Evolutionary conservation across 1,139 yeast species (phyloP), one percentile per base, ranked within the genome.

Genomic region (Suhomyces choctaworum): DNA sequence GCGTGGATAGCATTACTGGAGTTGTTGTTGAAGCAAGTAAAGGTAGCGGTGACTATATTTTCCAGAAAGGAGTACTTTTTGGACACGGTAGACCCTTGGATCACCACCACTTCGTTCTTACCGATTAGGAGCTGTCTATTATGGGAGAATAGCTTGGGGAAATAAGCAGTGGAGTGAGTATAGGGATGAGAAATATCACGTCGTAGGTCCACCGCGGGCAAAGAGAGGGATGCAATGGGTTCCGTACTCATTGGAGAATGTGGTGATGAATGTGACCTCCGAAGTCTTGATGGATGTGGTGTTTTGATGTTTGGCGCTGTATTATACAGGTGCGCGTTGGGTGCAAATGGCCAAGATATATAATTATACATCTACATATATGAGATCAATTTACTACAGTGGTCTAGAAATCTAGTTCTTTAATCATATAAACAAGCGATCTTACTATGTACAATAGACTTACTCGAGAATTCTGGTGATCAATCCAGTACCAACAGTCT

Each of bases 401-500:
- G n/a, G n/a, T n/a, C n/a, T n/a, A n/a, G n/a, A 10, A 9, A 21
- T 21, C 5, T 11, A 9, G 14, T 11, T 15, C 27, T 25, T 20
- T 19, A 25, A 20, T 17, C 25, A 28, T 28, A 28, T 28, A 21
- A 19, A 28, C 31, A 22, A 22, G 31, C 16, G 15, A 19, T 21
- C 25, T 8, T 25, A 17, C 22, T 14, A 35, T 35, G 25, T 30
- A 35, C 38, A 35, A 29, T 27, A 16, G 31, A 34, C 31, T 37
- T 75, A 81, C 69, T 86, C 96, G 54, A 88, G 68, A 66, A 92
- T 84, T 73, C 96, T 84, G 58, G 98, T 92, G 55, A 92, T 80
- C 73, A 92, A 75, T 75, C 98, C 98, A 54, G 98, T 92, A 68
- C 97, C 98, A 52, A 92, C 97, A 48, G 98, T 92, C 74, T 83